These are phyloP conservation scores for Candida tunisiensis DNA, from an alignment of 1,139 yeast species.

Conservation along the genomic window DNA sequence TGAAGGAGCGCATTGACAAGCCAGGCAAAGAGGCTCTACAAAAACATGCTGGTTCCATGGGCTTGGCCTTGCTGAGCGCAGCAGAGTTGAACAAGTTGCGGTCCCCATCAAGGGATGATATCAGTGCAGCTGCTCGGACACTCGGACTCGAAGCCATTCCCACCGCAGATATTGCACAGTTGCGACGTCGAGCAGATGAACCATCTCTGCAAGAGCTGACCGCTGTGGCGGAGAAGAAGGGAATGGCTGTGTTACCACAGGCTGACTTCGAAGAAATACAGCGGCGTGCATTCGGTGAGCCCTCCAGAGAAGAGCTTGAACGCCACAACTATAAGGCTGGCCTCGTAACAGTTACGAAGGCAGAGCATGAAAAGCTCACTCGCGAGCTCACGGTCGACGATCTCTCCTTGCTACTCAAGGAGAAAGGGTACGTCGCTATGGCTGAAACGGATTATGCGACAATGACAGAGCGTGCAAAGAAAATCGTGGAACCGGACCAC, in stretches of 20 bases:
- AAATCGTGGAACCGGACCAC: constrained; percentile 1
- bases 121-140: constrained; percentile 1
- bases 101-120: not conserved
- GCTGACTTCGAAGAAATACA: constrained; percentile 4
- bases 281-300: constrained; percentile 5
- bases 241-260: not conserved
- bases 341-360: constrained; percentile 9
- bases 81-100: not conserved
- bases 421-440: constrained; percentile 5
- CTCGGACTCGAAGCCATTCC: not conserved
- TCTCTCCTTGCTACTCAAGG: constrained; percentile 6
- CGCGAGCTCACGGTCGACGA: constrained; percentile 12
- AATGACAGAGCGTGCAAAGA: constrained; percentile 2
- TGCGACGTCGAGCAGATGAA: constrained; percentile 1
- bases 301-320: constrained; percentile 3
- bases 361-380: constrained; percentile 10
- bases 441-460: constrained; percentile 6
- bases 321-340: constrained; percentile 4
- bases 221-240: not conserved
- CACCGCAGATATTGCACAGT: not conserved
- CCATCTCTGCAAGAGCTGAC: constrained; percentile 1
- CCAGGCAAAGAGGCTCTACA: not conserved
- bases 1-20: not conserved
- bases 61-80: constrained; percentile 1
- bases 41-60: not conserved